Evolutionary conservation across 2,329 filamentous ascomycete species (phyloP), one percentile per base, ranked within the genome.

Genomic region (Botrytis paeoniae): DNA sequence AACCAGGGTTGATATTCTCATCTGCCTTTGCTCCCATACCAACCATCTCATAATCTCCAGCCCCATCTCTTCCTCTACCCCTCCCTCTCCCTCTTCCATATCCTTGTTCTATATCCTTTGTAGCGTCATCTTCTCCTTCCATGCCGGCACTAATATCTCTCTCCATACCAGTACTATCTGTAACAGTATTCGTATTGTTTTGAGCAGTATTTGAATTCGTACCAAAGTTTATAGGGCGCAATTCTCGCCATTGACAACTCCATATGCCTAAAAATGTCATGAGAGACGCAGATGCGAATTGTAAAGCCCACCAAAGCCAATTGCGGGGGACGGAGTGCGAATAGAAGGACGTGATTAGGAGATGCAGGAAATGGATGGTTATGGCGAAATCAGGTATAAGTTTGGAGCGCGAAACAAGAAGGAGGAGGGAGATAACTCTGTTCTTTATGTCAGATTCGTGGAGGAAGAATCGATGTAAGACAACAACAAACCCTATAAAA

Each of bases 371-470:
- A 84, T 97, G 94, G 29, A 98, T 88, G 3, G 95, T 97, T 37
- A 98, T 85, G 45, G 94, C 93, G 82, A 98, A 99, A 83, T 99
- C 96, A 77, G 94, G 94, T 69, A 98, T 93, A 74, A 98, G 92
- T 82, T 98, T 98, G 65, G 92, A 96, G 75, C 96, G 93, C 32
- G 92, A 91, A 77, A 99, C 89, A 73, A 98, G 85, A 71, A 95
- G 84, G 69, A 97, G 89, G 73, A 98, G 91, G 60, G 94, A 92
- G 73, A 97, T 89, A 60, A 93, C 89, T 81, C 95, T 98, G 80
- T 74, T 6, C 8, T 32, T 32, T 41, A 3, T 59, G 62, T 72
- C 22, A 57, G 29, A 62, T 54, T 51, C n/a, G 35, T 25, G 20
- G 51, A 37, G 59, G 45, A 59, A 75, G 68, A 65, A 62, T 62